Conservation (phyloP, 768 basidiomycete genomes). For the Suillus lakei region DNA sequence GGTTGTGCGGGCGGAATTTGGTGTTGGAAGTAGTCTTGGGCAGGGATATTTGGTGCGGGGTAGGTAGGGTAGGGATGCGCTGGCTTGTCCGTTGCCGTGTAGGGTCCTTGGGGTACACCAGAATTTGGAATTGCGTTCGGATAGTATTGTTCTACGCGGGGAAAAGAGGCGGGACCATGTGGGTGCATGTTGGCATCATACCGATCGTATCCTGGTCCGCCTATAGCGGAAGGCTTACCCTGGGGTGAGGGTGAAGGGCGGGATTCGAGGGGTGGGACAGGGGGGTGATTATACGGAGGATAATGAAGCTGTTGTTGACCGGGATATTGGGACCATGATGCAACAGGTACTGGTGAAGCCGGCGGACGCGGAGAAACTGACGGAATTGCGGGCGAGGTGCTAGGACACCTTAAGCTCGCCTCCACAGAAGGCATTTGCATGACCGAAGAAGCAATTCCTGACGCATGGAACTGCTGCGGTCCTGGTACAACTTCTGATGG, state of each 20-base stretch:
- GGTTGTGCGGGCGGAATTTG: not conserved
- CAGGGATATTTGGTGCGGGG: conserved; percentile 2
- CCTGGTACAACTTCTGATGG: conserved; percentile 13
- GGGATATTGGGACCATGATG: conserved; percentile 4
- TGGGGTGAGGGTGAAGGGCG: not conserved
- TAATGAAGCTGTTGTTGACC: conserved; percentile 8
- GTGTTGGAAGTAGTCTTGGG: not conserved
- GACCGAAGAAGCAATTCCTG: conserved; percentile 45
- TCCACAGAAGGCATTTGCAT: conserved; percentile 30
- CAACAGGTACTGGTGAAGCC: conserved; percentile 9
- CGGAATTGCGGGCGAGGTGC: conserved; percentile 11
- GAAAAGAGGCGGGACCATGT: not conserved
- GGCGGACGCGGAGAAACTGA: conserved; percentile 27
- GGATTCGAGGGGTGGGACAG: not conserved
- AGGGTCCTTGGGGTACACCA: not conserved
- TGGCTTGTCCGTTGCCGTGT: not conserved
- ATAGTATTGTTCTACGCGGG: not conserved
- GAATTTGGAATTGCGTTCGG: conserved; percentile 6
- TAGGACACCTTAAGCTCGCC: conserved; percentile 16
- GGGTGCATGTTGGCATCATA: conserved; percentile 4
- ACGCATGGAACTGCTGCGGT: not conserved
- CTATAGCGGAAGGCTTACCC: conserved; percentile 4
- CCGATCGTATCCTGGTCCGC: not conserved
- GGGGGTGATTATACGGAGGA: conserved; percentile 1
- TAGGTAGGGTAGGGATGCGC: not conserved